A percentile compares a stretch with the other conserved stretches of the same genome.
Evolutionary conservation across 2,329 filamentous ascomycete species (phyloP).

Genomic region (Calonectria pseudoreteaudii): DNA sequence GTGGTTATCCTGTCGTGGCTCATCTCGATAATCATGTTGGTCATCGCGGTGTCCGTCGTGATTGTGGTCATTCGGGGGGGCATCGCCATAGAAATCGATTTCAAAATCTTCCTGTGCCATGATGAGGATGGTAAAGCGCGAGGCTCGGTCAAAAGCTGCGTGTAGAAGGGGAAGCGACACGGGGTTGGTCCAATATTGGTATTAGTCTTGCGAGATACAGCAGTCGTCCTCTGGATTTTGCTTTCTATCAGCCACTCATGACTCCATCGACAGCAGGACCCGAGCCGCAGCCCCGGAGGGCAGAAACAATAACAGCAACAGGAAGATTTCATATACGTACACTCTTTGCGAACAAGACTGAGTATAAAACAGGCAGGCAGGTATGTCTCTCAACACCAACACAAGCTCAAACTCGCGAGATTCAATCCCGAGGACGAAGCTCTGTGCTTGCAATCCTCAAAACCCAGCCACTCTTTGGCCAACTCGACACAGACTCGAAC

Average conservation of each 20-base stretch:
- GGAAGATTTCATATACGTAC: slow-evolving; percentile 67
- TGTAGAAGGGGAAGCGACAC: slow-evolving; percentile 16
- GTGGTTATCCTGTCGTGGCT: slow-evolving; percentile 41
- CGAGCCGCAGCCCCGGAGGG: slow-evolving; percentile 30
- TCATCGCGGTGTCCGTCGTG: slow-evolving; percentile 47
- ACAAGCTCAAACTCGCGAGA: slow-evolving; percentile 32
- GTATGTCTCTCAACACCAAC: slow-evolving; percentile 34
- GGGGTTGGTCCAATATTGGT: slow-evolving; percentile 35
- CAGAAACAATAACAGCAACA: slow-evolving; percentile 43
- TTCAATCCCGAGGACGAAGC: slow-evolving; percentile 69
- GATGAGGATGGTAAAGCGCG: slow-evolving; percentile 36
- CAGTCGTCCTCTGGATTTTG: slow-evolving; percentile 40
- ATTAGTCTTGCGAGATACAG: slow-evolving; percentile 45
- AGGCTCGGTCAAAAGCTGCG: slow-evolving; percentile 32
- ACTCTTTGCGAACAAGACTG: slow-evolving; percentile 53
- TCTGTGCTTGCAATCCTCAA: slow-evolving; percentile 66
- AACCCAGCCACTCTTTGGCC: slow-evolving; percentile 29
- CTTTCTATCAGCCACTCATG: slow-evolving; percentile 42
- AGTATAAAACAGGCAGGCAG: slow-evolving; percentile 23
- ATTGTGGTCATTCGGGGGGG: slow-evolving; percentile 59
- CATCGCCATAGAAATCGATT: slow-evolving; percentile 78
- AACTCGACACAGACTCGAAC: slow-evolving; percentile 31
- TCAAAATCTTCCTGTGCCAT: slow-evolving; percentile 81
- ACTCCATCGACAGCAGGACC: slow-evolving; percentile 31
- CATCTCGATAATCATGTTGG: slow-evolving; percentile 51